phyloP scores from a whole-genome alignment of 2,329 filamentous ascomycete genomes.

The Plectosphaerella plurivora region DNA sequence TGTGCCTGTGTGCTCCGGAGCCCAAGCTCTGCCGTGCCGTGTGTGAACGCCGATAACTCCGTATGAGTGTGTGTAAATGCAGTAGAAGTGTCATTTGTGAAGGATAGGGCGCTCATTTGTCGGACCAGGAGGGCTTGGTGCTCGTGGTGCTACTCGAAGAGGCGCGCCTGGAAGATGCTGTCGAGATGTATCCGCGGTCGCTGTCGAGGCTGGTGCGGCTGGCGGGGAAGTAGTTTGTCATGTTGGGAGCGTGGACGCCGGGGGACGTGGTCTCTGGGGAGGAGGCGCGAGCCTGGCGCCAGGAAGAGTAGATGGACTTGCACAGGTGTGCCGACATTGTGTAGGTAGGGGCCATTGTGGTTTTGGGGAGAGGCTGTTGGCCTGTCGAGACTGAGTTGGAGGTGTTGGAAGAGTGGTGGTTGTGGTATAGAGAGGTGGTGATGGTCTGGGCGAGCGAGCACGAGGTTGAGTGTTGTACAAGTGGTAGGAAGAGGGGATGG shows the following conservation, averaged over 20 bases:
- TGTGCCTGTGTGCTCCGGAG: not conserved
- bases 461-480: not conserved
- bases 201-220: conserved; percentile 35
- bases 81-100: not conserved
- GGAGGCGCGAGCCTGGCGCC: conserved; percentile 44
- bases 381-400: not conserved
- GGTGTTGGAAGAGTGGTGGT: not conserved
- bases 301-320: conserved; percentile 57
- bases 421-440: not conserved
- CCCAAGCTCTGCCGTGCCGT: not conserved
- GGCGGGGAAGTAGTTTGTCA: conserved; percentile 18
- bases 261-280: conserved; percentile 24
- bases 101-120: not conserved
- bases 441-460: not conserved
- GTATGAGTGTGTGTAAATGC: not conserved
- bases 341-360: conserved; percentile 51
- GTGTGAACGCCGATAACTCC: not conserved
- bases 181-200: conserved; percentile 29
- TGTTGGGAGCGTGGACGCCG: conserved; percentile 19
- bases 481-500: not conserved
- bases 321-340: conserved; percentile 58
- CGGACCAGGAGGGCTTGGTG: conserved; percentile 20
- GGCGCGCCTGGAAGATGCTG: conserved; percentile 17
- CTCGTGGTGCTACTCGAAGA: conserved; percentile 16
- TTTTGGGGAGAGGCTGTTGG: not conserved